These are phyloP conservation scores for Hydnomerulius pinastri DNA, from an alignment of 768 basidiomycete species.

Conservation along the genomic window DNA sequence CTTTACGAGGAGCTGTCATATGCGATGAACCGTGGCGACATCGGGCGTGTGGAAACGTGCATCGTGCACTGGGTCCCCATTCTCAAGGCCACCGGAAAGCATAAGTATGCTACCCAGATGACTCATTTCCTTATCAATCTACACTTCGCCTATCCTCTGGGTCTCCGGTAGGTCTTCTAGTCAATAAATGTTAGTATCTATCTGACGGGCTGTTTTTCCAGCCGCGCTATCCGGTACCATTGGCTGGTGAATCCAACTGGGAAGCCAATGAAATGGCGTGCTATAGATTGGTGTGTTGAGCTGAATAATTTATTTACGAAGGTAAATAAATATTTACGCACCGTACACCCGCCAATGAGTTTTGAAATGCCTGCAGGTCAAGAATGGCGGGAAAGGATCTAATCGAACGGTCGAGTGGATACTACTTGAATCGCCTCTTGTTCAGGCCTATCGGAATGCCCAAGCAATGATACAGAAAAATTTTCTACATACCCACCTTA, in stretches of 20 bases:
- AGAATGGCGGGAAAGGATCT: slow-evolving; percentile 36
- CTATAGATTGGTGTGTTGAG: slow-evolving; percentile 43
- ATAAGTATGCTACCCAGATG: slow-evolving; percentile 37
- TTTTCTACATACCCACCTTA: slow-evolving; percentile 26
- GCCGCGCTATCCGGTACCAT: slow-evolving; percentile 23
- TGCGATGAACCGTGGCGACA: slow-evolving; percentile 36
- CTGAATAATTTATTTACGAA: slow-evolving; percentile 45
- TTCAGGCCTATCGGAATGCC: slow-evolving; percentile 33
- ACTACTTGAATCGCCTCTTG: slow-evolving; percentile 35
- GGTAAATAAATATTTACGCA: slow-evolving; percentile 20
- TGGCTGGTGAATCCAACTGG: slow-evolving; percentile 40
- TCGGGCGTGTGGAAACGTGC: slow-evolving; percentile 28
- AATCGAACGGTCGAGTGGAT: slow-evolving; percentile 36
- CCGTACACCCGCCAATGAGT: background rate
- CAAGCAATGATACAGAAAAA: slow-evolving; percentile 6
- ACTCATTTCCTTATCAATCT: slow-evolving; percentile 28
- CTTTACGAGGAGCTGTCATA: slow-evolving; percentile 43
- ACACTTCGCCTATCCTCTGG: slow-evolving; percentile 24
- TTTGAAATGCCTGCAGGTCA: slow-evolving; percentile 19
- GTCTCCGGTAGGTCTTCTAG: slow-evolving; percentile 3
- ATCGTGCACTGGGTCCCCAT: slow-evolving; percentile 29
- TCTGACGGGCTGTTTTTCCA: background rate
- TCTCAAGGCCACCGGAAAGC: slow-evolving; percentile 34
- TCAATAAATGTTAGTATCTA: background rate
- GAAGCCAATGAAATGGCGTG: slow-evolving; percentile 28